These are phyloP conservation scores for Corrigiola litoralis DNA, from an alignment of 179 eudicot species.

Conservation along the genomic window DNA sequence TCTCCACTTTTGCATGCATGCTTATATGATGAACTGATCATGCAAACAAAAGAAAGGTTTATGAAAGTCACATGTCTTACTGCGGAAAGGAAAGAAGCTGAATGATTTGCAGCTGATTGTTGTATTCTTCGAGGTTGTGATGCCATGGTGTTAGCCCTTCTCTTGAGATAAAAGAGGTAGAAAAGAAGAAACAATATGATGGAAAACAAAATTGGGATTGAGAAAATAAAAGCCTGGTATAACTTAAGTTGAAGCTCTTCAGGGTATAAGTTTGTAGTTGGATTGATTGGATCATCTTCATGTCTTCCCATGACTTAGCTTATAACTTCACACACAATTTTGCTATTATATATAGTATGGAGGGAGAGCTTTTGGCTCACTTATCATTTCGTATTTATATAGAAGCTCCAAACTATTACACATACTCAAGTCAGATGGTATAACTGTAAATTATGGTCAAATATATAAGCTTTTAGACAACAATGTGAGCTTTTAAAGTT, in stretches of 20 bases:
- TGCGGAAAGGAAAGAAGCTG: conserved; percentile 18
- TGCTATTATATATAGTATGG: neutral
- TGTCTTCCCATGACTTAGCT: conserved; percentile 23
- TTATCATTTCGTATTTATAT: conserved; percentile 3
- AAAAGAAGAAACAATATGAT: conserved; percentile 75
- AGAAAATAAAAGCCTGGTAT: conserved; percentile 86
- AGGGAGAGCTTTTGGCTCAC: neutral
- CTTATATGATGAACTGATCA: no score
- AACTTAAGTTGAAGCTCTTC: conserved; percentile 70
- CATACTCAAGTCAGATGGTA: no score
- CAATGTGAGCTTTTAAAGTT: no score
- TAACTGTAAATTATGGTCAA: no score
- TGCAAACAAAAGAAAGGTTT: no score
- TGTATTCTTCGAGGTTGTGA: conserved; percentile 19
- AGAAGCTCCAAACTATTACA: no score
- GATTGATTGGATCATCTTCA: conserved; percentile 36
- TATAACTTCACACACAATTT: neutral
- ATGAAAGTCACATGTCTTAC: no score
- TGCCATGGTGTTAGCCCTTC: conserved; percentile 44
- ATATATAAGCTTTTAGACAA: no score
- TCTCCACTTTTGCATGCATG: no score
- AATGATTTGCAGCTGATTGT: conserved; percentile 21
- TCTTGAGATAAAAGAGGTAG: conserved; percentile 82
- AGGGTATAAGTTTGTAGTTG: conserved; percentile 50
- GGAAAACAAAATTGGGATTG: conserved; percentile 80